Percentiles rank a stretch among this genome's conserved stretches.
Conservation (phyloP, 352 stramenopile genomes). For the Globisporangium nagaii region DNA sequence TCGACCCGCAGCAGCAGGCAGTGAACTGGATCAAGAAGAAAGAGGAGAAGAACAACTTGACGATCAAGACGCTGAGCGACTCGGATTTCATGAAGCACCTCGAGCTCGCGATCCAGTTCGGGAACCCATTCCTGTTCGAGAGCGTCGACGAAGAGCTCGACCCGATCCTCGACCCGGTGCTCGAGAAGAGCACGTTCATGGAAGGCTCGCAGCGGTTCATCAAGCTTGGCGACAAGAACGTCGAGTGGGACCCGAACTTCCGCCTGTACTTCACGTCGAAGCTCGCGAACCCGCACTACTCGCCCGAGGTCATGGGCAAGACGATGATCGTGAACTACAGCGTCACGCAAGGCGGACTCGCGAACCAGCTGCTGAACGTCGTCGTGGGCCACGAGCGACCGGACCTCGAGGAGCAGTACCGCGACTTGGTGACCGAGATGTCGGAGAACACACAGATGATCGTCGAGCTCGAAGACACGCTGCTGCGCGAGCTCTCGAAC, state of each 20-base stretch:
- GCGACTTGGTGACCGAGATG: conserved; percentile 90
- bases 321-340: conserved; percentile 97
- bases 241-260: conserved; percentile 93
- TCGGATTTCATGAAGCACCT: conserved; percentile 95
- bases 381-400: conserved; percentile 91
- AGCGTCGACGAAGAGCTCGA: conserved; percentile 94
- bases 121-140: conserved; percentile 94
- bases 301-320: conserved; percentile 94
- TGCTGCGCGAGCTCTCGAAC: conserved; percentile 88
- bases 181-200: conserved; percentile 92
- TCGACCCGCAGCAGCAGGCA: conserved; percentile 94
- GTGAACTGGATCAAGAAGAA: conserved; percentile 96
- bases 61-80: conserved; percentile 91
- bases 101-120: conserved; percentile 94
- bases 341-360: conserved; percentile 89
- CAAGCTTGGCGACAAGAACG: conserved; percentile 91
- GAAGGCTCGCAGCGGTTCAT: conserved; percentile 89
- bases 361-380: conserved; percentile 92
- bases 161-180: conserved; percentile 91
- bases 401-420: conserved; percentile 92
- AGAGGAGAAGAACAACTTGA: conserved; percentile 91
- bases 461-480: conserved; percentile 89
- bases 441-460: conserved; percentile 91
- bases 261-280: conserved; percentile 94
- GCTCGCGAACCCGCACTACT: conserved; percentile 93